These are phyloP conservation scores for Fragaria ananassa DNA, from an alignment of 306 rosid species.

Conservation along the genomic window DNA sequence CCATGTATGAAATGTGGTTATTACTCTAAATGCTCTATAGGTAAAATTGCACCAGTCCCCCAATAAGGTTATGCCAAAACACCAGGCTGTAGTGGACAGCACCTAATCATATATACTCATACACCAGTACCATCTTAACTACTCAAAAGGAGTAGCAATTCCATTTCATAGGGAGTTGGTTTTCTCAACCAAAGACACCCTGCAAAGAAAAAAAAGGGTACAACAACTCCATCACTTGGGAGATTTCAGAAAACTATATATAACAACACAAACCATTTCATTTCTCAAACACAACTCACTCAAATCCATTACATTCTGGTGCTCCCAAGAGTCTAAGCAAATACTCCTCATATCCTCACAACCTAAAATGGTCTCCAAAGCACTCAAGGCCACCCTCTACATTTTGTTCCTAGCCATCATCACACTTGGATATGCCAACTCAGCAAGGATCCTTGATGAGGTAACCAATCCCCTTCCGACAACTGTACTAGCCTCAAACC, in stretches of 20 bases:
- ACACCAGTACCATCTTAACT: constrained; percentile 3
- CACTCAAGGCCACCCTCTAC: neutral
- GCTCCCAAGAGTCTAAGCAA: neutral
- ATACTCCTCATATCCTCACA: neutral
- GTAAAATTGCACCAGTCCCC: neutral
- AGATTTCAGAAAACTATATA: neutral
- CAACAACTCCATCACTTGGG: constrained; percentile 61
- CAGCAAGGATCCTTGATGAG: constrained; percentile 31
- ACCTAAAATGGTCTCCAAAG: constrained; percentile 29
- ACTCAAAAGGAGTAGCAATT: neutral
- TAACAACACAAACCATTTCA: neutral
- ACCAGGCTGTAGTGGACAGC: constrained; percentile 1
- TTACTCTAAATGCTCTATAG: neutral
- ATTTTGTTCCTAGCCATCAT: constrained; percentile 21
- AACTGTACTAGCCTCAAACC: constrained; percentile 20
- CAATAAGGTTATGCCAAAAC: constrained; percentile 1
- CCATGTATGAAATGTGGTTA: neutral
- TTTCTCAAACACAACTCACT: neutral
- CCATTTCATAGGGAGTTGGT: constrained; percentile 26
- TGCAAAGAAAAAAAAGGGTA: constrained; percentile 3
- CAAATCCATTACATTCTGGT: constrained; percentile 6
- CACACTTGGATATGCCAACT: constrained; percentile 23
- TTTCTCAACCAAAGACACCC: constrained; percentile 41
- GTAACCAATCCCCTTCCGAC: constrained; percentile 35
- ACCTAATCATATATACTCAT: neutral